Evolutionary conservation across 345 rosid species (phyloP).

Genomic region (Theobroma cacao): DNA sequence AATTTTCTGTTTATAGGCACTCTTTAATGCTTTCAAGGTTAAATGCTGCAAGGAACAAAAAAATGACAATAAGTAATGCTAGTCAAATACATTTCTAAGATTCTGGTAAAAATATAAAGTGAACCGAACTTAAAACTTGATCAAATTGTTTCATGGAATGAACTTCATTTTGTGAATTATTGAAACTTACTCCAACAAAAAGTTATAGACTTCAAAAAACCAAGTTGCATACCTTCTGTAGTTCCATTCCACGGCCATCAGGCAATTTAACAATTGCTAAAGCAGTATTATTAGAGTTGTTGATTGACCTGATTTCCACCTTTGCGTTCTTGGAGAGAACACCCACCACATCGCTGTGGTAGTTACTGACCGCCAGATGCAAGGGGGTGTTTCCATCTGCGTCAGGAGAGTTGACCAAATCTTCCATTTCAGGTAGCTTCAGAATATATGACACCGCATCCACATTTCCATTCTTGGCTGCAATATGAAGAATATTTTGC

Average conservation of each 20-base stretch:
- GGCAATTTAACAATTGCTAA: background rate
- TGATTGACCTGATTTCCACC: background rate
- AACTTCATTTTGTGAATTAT: background rate
- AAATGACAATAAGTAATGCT: background rate
- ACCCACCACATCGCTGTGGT: background rate
- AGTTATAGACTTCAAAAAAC: no score
- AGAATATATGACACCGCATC: background rate
- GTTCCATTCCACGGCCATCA: background rate
- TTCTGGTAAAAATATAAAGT: no score
- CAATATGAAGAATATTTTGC: slow-evolving; percentile 9
- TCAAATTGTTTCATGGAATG: background rate
- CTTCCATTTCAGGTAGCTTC: background rate
- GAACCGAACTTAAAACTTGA: background rate
- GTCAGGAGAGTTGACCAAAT: slow-evolving; percentile 4
- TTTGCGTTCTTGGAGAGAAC: background rate
- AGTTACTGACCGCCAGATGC: background rate
- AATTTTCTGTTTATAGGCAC: background rate
- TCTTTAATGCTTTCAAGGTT: slow-evolving; percentile 8
- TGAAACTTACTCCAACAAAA: no score
- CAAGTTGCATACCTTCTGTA: background rate
- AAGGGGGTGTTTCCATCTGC: slow-evolving; percentile 10
- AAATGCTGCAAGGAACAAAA: background rate
- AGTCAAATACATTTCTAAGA: no score
- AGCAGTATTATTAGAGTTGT: background rate
- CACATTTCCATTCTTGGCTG: background rate